Base-by-base conservation (phyloP, 2,329 filamentous ascomycete species). In the Scedosporium apiospermum region DNA sequence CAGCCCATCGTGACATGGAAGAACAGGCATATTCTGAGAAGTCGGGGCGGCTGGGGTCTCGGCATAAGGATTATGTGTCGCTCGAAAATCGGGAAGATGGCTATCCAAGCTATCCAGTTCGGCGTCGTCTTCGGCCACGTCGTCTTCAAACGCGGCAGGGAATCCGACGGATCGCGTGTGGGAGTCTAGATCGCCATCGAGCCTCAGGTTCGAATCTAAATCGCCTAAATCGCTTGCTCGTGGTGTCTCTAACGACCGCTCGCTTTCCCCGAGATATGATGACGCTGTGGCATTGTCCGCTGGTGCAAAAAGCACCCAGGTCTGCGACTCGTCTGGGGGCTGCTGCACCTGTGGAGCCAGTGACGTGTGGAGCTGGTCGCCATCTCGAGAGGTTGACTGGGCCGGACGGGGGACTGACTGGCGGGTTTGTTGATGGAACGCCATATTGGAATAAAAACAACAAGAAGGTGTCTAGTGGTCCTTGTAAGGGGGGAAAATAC, bases 291-390 rank as follows among this genome's bases (percentile, higher is more conserved):
- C 77, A 64, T 81, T 79, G 64, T 87, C 82, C 7, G 82, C 81
- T 1, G 91, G 91, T 6, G 92, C 90, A 79, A 99, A 99, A 66
- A 99, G 85, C 62, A 98, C 89, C 95, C 95, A 99, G 83, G 96
- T 93, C 74, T 95, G 89, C 12, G 90, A 88, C 67, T 93, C 88
- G 65, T 90, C 86, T 67, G 68, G 23, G 70, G 69, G 58, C 75
- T 74, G 42, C 72, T 67, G 64, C 67, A 63, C 63, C 68, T 69
- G 66, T 69, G 72, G 72, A 60, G 68, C 38, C 18, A 63, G 65
- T 38, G 62, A 30, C n/a, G 46, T 38, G 46, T 42, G 18, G 26
- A 44, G 23, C 21, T 27, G 27, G 42, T 34, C 57, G 42, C 6
- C 18, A 44, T 60, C 41, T 14, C 6, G 53, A 6, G 41, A 38